A percentile compares a stretch with the other conserved stretches of the same genome.
Evolutionary conservation across 2,329 filamentous ascomycete genomes (phyloP).

Genomic region (Aspergillus oerlinghausenensis): DNA sequence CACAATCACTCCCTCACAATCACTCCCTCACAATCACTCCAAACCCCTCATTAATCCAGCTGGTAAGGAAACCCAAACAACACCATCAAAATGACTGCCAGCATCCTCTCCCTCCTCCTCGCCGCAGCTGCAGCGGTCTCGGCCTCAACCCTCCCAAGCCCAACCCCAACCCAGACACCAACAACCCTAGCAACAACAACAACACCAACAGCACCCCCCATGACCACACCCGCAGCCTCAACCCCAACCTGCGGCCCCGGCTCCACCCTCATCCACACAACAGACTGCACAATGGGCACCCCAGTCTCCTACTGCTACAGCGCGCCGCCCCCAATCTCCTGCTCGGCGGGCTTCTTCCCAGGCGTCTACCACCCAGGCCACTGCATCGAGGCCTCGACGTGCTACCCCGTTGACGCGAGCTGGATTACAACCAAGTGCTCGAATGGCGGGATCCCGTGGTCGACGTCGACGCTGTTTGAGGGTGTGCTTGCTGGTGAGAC

Average conservation of each 20-base stretch:
- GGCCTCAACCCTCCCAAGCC: not conserved
- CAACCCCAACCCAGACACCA: not conserved
- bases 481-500: constrained; percentile 16
- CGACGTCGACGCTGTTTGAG: constrained; percentile 17
- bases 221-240: not conserved
- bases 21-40: not conserved
- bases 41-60: not conserved
- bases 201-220: not conserved
- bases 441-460: constrained; percentile 18
- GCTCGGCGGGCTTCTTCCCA: constrained; percentile 18
- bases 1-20: not conserved
- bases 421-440: constrained; percentile 23
- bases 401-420: constrained; percentile 17
- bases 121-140: not conserved
- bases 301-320: constrained; percentile 20
- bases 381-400: constrained; percentile 18
- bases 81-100: not conserved
- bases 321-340: constrained; percentile 14
- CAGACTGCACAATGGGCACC: constrained; percentile 23
- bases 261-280: constrained; percentile 10
- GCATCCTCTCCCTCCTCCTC: not conserved
- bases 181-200: not conserved
- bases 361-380: constrained; percentile 23
- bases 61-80: not conserved
- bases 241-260: not conserved